Conservation (phyloP, 305 asterid genomes). For the Salvia sclarea region DNA sequence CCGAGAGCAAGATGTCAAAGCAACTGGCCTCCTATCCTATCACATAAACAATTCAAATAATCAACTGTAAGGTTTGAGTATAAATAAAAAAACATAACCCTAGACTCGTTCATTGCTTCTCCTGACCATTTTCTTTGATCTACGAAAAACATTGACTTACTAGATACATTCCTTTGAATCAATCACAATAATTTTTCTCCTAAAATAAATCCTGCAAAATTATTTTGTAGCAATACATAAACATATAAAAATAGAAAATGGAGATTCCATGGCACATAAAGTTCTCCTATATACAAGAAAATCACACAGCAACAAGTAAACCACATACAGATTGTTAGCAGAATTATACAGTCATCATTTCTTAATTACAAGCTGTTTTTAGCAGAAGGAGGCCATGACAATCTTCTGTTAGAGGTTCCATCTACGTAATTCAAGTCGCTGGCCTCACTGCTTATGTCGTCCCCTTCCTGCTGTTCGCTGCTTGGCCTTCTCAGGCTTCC, state of each 20-base stretch:
- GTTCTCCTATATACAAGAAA: slow-evolving; percentile 25
- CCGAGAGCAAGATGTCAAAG: too few species aligned
- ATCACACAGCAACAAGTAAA: slow-evolving; percentile 6
- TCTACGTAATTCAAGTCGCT: slow-evolving; percentile 42
- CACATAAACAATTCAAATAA: too few species aligned
- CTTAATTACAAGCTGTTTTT: slow-evolving; percentile 36
- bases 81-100: too few species aligned
- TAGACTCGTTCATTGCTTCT: neutral
- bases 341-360: slow-evolving; percentile 6
- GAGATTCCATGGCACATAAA: neutral
- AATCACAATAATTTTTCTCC: neutral
- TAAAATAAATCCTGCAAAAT: neutral
- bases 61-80: too few species aligned
- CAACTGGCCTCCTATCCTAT: too few species aligned
- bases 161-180: neutral
- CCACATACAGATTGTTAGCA: slow-evolving; percentile 15
- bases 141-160: neutral
- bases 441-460: slow-evolving; percentile 34
- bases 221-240: neutral
- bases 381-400: slow-evolving; percentile 75
- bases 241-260: neutral
- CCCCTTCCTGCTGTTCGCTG: slow-evolving; percentile 44
- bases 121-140: neutral
- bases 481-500: slow-evolving; percentile 49
- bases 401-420: slow-evolving; percentile 50